A percentile compares a stretch with the other conserved stretches of the same genome.
These are phyloP conservation scores for Fusarium odoratissimum DNA, from an alignment of 2,329 filamentous ascomycete genomes.

Conservation along the genomic window DNA sequence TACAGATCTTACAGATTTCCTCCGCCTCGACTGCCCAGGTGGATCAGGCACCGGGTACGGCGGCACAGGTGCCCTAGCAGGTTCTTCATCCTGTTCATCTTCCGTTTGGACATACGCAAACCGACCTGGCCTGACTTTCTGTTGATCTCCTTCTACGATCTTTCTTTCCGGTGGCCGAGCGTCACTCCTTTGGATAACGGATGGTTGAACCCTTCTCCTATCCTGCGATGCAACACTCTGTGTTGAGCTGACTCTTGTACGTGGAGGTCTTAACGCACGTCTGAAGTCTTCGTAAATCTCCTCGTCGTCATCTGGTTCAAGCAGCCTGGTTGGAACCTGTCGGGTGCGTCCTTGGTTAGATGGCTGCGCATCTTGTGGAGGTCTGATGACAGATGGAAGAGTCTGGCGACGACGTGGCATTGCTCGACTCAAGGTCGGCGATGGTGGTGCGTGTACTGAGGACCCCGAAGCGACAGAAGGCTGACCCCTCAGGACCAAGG, in stretches of 20 bases:
- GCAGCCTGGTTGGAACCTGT: fast-evolving
- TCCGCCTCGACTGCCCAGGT: background rate
- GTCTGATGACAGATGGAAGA: background rate
- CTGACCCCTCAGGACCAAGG: background rate
- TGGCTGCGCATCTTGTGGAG: background rate
- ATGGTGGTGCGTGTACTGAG: background rate
- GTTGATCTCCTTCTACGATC: background rate
- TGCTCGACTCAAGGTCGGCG: background rate
- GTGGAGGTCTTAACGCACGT: background rate
- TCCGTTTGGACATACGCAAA: background rate
- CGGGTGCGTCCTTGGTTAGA: background rate
- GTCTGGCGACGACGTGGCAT: background rate
- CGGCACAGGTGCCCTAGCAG: background rate
- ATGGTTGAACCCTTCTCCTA: background rate
- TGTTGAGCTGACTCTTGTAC: background rate
- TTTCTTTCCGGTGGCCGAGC: background rate
- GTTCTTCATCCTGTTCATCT: constrained; percentile 2
- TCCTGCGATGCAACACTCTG: background rate
- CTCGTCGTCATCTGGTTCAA: background rate
- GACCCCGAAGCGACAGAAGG: background rate
- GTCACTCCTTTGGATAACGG: background rate
- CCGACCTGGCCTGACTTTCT: background rate
- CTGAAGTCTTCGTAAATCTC: background rate
- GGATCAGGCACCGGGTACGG: background rate
- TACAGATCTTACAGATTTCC: background rate